Evolutionary conservation across 306 rosid genomes (phyloP).

Genomic region (Castanospermum australe): DNA sequence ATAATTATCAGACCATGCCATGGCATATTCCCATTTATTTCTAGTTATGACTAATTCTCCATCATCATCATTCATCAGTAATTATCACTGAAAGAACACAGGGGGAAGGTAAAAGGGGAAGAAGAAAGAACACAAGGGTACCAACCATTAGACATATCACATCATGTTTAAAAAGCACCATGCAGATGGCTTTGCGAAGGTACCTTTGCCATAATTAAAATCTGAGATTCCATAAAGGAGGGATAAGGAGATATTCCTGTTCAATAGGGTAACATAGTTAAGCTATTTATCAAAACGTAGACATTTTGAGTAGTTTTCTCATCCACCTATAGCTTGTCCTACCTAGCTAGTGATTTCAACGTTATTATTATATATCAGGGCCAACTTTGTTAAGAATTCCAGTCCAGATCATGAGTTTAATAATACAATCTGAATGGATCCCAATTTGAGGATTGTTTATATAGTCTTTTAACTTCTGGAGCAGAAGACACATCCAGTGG

Average conservation of each 20-base stretch:
- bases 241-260: conserved; percentile 31
- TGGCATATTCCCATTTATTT: no score
- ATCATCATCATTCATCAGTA: not conserved
- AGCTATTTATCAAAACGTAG: not conserved
- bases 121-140: not conserved
- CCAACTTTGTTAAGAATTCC: conserved; percentile 34
- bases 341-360: not conserved
- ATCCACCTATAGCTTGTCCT: conserved; percentile 29
- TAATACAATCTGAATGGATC: conserved; percentile 27
- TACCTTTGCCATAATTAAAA: conserved; percentile 18
- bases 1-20: not conserved
- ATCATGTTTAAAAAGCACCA: conserved; percentile 16
- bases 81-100: not conserved
- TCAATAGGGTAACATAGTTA: conserved; percentile 15
- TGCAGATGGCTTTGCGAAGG: conserved; percentile 8
- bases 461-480: conserved; percentile 16
- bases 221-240: not conserved
- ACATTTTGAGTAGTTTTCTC: conserved; percentile 6
- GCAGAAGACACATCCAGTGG: conserved; percentile 18
- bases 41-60: not conserved
- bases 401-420: conserved; percentile 1
- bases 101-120: not conserved
- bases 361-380: conserved; percentile 3
- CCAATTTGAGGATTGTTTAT: conserved; percentile 38
- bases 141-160: conserved; percentile 22